These are phyloP conservation scores for Penicillium sp. DNA, from an alignment of 2,329 filamentous ascomycete species.

Conservation along the genomic window DNA sequence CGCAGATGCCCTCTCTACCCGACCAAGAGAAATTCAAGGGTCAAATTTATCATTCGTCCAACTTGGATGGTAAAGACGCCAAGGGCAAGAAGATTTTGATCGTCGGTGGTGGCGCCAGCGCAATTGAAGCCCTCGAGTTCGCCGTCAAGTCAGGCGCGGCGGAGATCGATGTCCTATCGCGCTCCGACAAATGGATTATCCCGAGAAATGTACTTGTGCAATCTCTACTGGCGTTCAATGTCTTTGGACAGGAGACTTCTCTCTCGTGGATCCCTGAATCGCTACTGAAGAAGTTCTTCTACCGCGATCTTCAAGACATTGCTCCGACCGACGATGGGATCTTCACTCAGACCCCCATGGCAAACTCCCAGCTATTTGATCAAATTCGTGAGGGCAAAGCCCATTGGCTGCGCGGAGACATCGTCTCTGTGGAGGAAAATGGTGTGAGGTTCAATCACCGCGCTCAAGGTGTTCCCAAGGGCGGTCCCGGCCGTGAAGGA, in stretches of 20 bases:
- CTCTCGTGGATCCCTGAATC: conserved; percentile 76
- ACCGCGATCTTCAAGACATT: conserved; percentile 73
- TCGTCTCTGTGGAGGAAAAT: conserved; percentile 60
- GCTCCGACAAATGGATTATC: conserved; percentile 85
- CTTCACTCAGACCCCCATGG: conserved; percentile 85
- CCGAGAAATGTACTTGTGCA: conserved; percentile 75
- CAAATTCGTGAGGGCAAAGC: conserved; percentile 70
- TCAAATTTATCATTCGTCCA: conserved; percentile 70
- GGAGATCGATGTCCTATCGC: conserved; percentile 69
- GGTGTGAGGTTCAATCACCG: conserved; percentile 72
- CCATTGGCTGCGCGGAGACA: conserved; percentile 79
- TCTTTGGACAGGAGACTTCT: conserved; percentile 73
- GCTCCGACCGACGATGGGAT: conserved; percentile 65
- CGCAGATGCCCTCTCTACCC: conserved; percentile 68
- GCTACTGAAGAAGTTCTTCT: conserved; percentile 75
- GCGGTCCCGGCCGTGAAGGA: conserved; percentile 68
- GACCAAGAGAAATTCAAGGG: conserved; percentile 72
- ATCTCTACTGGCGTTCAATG: conserved; percentile 69
- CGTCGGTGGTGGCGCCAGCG: conserved; percentile 76
- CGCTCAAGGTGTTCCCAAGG: conserved; percentile 68
- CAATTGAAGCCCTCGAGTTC: conserved; percentile 80
- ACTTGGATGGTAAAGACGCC: conserved; percentile 69
- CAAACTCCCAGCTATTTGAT: conserved; percentile 76
- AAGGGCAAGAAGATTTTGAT: conserved; percentile 73
- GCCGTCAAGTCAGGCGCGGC: conserved; percentile 64